Evolutionary conservation across 2,329 filamentous ascomycete species (phyloP).

Genomic region (Aspergillus neoniger): DNA sequence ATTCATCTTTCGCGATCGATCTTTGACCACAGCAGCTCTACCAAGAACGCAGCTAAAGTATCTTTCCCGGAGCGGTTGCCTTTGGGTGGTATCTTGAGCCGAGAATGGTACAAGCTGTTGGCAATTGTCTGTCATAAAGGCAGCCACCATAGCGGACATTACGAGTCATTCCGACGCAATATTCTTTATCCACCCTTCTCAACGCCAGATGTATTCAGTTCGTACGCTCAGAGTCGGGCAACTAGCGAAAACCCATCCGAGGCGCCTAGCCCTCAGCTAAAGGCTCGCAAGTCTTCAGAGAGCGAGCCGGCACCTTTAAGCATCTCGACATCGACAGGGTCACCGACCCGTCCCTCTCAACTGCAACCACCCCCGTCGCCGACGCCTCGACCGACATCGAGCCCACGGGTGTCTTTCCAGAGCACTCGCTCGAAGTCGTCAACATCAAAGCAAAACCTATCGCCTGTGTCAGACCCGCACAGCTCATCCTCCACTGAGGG

Average conservation of each 20-base stretch:
- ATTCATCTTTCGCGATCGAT: conserved; percentile 93
- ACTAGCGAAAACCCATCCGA: conserved; percentile 55
- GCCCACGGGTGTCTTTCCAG: conserved; percentile 37
- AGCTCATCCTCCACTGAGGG: conserved; percentile 28
- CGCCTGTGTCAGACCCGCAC: conserved; percentile 26
- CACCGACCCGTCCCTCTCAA: conserved; percentile 36
- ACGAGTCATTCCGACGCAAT: conserved; percentile 92
- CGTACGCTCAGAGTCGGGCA: conserved; percentile 66
- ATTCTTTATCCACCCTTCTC: conserved; percentile 76
- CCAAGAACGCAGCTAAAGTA: conserved; percentile 94
- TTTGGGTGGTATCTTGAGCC: conserved; percentile 75
- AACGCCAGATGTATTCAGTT: conserved; percentile 76
- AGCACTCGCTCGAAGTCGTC: conserved; percentile 33
- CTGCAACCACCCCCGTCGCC: conserved; percentile 20
- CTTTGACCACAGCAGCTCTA: conserved; percentile 76
- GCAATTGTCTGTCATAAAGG: conserved; percentile 93
- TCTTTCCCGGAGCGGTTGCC: conserved; percentile 84
- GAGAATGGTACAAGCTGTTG: conserved; percentile 79
- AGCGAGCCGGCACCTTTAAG: conserved; percentile 31
- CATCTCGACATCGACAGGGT: conserved; percentile 37
- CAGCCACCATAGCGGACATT: conserved; percentile 93
- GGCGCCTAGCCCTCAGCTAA: conserved; percentile 41
- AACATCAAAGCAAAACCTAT: conserved; percentile 26
- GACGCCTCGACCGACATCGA: conserved; percentile 31
- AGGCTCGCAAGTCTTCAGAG: conserved; percentile 37